Conservation (phyloP, 805 yeast genomes). For the Alloascoidea africana region DNA sequence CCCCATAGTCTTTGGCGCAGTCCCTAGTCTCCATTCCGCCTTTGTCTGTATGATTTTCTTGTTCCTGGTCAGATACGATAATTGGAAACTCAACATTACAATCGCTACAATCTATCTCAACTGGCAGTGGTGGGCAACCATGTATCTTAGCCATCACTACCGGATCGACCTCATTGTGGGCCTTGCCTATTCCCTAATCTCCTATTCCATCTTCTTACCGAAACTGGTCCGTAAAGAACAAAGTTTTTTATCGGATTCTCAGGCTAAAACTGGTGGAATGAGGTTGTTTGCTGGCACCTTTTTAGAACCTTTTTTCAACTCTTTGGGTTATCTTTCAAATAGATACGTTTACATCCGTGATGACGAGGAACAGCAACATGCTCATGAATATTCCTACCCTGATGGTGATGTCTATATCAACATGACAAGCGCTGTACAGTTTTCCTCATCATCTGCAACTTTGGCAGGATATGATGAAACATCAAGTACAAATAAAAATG, state of each 20-base stretch:
- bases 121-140: conserved; percentile 64
- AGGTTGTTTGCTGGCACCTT: conserved; percentile 35
- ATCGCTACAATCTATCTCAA: conserved; percentile 28
- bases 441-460: too few relatives aligned
- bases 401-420: too few relatives aligned
- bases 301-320: conserved; percentile 35
- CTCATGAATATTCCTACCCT: too few relatives aligned
- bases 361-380: too few relatives aligned
- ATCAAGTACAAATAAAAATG: too few relatives aligned
- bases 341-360: too few relatives aligned
- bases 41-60: conserved; percentile 22
- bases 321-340: conserved; percentile 3
- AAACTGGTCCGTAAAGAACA: conserved; percentile 22
- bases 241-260: conserved; percentile 12
- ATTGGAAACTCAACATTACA: conserved; percentile 18
- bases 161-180: conserved; percentile 47
- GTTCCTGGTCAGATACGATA: conserved; percentile 25
- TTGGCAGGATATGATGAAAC: too few relatives aligned
- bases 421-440: too few relatives aligned
- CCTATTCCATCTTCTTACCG: conserved; percentile 24
- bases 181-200: conserved; percentile 30
- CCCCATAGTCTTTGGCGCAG: conserved; percentile 51
- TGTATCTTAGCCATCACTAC: conserved; percentile 63
- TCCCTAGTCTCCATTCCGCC: conserved; percentile 8
- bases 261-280: conserved; percentile 32